Evolutionary conservation across 2,329 filamentous ascomycete species (phyloP).

Genomic region (Calonectria multiphialidica): DNA sequence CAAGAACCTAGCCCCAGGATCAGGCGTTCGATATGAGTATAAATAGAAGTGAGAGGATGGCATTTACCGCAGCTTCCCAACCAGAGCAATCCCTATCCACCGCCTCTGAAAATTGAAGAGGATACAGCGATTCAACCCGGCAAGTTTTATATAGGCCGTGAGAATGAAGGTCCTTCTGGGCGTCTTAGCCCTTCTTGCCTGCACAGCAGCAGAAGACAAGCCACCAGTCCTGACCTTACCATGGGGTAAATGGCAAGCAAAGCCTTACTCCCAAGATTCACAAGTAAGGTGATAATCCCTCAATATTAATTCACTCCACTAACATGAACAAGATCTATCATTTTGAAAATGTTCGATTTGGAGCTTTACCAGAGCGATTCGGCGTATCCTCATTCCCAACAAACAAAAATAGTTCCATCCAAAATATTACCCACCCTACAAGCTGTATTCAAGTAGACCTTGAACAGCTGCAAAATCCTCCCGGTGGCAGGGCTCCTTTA

Average conservation of each 20-base stretch:
- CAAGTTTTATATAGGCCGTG: no score
- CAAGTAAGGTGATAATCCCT: neutral
- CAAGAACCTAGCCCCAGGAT: no score
- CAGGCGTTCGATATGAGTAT: no score
- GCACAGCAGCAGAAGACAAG: neutral
- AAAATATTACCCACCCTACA: neutral
- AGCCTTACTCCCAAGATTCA: neutral
- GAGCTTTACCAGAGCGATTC: constrained; percentile 11
- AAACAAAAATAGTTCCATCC: neutral
- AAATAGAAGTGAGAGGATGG: no score
- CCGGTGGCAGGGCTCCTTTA: neutral
- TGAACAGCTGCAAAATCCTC: neutral
- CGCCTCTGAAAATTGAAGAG: neutral
- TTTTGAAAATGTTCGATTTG: constrained; percentile 26
- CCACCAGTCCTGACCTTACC: neutral
- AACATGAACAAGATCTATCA: constrained; percentile 4
- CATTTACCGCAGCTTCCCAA: no score
- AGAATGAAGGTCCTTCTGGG: neutral
- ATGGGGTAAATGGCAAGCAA: constrained; percentile 13
- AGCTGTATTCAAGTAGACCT: constrained; percentile 16
- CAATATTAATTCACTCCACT: neutral
- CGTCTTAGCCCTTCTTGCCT: neutral
- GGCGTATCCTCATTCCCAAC: neutral
- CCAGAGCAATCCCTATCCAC: neutral
- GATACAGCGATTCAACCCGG: neutral